Evolutionary conservation across 2,329 filamentous ascomycete species (phyloP), one percentile per base, ranked within the genome.

Genomic region (Trichophyton mentagrophytes): DNA sequence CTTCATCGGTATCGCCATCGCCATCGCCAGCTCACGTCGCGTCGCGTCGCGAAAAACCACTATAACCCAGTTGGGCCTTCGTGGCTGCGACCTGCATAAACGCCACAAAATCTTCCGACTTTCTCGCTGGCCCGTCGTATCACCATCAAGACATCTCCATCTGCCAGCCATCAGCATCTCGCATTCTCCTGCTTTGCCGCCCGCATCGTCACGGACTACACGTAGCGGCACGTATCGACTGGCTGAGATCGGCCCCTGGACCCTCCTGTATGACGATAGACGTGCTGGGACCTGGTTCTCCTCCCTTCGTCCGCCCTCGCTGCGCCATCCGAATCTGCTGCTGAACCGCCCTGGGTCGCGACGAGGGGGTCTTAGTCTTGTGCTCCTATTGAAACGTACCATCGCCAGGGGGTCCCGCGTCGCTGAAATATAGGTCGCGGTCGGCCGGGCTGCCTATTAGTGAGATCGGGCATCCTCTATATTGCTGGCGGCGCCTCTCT

Each of bases 371-470:
- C 22, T 25, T 17, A 13, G 49, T 53, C 49, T 17, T 13, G 27
- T 20, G 13, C 11, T 27, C 9, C 49, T 17, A 30, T 47, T 33
- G n/a, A 53, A 44, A 33, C 49, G 49, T 25, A 5, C 15, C 25
- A 53, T 53, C 22, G 22, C 49, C 49, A 30, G 49, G 49, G 49
- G 49, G 49, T 53, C 25, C 49, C 49, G 49, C 49, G 49, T 53
- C 49, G 7, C 22, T 53, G 9, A 44, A 15, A 5, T 25, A 38
- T 13, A 38, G 49, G 49, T 53, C 49, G 49, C 49, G 49, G 49
- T 53, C 22, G 49, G 49, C 27, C 49, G 49, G 13, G 13, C 2
- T 53, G 49, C 22, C 22, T 53, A 25, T 11, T 53, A 13, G 49
- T 22, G 33, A 8, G 33, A 8, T 17, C 15, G n/a, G n/a, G 40